A percentile compares a stretch with the other conserved stretches of the same genome.
Conservation (phyloP, 1,139 yeast species). For the Candida freyschussii region DNA sequence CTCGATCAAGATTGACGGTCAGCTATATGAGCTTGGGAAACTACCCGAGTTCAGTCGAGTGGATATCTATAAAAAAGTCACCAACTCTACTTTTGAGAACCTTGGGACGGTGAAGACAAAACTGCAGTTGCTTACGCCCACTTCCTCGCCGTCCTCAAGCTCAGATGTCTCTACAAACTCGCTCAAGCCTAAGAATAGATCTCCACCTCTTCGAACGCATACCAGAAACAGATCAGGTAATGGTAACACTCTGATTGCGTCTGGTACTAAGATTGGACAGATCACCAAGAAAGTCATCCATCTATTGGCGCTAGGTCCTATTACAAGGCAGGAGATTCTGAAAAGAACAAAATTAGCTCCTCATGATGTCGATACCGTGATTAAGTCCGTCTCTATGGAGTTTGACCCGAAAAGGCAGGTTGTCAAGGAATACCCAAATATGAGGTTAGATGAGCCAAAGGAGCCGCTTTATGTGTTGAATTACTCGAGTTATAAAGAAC, state of each 20-base stretch:
- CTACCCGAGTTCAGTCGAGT: slow-evolving; percentile 3
- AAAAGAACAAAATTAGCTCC: slow-evolving; percentile 7
- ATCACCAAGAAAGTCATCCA: slow-evolving; percentile 11
- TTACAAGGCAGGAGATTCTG: slow-evolving; percentile 10
- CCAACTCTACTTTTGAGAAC: slow-evolving; percentile 10
- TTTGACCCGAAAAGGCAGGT: slow-evolving; percentile 8
- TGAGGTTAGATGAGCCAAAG: background rate
- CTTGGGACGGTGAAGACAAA: slow-evolving; percentile 8
- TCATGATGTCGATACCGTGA: slow-evolving; percentile 11
- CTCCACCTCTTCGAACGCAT: background rate
- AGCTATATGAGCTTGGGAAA: slow-evolving; percentile 2
- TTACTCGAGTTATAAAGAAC: slow-evolving; percentile 14
- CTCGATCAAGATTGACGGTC: slow-evolving; percentile 5
- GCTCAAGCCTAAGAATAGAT: background rate
- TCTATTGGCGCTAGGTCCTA: slow-evolving; percentile 21
- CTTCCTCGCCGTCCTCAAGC: slow-evolving; percentile 3
- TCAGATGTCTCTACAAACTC: background rate
- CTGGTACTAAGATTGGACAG: slow-evolving; percentile 1
- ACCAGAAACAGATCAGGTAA: slow-evolving; percentile 2
- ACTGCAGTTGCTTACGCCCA: slow-evolving; percentile 3
- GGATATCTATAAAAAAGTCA: slow-evolving; percentile 13
- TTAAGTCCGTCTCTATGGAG: slow-evolving; percentile 11
- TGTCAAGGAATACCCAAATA: slow-evolving; percentile 11
- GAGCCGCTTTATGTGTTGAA: slow-evolving; percentile 13
- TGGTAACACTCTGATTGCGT: background rate